phyloP scores from a whole-genome alignment of 2,329 filamentous ascomycete genomes.

The Fusarium stilboides region DNA sequence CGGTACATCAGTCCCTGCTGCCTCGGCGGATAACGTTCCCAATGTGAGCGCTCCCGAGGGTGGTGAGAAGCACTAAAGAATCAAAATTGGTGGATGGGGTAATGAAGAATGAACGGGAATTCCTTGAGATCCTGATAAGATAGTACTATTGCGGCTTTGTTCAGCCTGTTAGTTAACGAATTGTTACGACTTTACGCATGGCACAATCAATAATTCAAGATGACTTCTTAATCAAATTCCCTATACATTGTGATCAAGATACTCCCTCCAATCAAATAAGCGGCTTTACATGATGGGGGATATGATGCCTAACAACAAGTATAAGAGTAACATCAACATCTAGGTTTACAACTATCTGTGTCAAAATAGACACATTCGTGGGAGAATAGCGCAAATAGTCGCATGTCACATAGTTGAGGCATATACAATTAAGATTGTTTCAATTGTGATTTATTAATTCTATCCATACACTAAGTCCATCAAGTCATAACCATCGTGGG shows the following conservation, averaged over 20 bases:
- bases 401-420: no score
- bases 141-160: conserved; percentile 19
- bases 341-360: no score
- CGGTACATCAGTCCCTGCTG: conserved; percentile 42
- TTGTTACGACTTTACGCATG: conserved; percentile 45
- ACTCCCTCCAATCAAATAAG: no score
- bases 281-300: no score
- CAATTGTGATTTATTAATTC: conserved; percentile 31
- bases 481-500: conserved; percentile 17
- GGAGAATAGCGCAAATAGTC: no score
- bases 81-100: conserved; percentile 7
- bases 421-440: not conserved
- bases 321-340: no score
- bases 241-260: not conserved
- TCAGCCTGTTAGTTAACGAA: conserved; percentile 39
- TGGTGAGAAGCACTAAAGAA: conserved; percentile 41
- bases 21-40: conserved; percentile 40
- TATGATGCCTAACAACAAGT: no score
- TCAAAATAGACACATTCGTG: no score
- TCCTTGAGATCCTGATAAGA: conserved; percentile 17
- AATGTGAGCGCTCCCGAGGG: conserved; percentile 46
- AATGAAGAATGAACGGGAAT: conserved; percentile 15
- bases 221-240: not conserved
- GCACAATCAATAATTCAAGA: conserved; percentile 38
- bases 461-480: conserved; percentile 21